Evolutionary conservation across 1,139 yeast genomes (phyloP).

Genomic region (Dujonia santamariae): DNA sequence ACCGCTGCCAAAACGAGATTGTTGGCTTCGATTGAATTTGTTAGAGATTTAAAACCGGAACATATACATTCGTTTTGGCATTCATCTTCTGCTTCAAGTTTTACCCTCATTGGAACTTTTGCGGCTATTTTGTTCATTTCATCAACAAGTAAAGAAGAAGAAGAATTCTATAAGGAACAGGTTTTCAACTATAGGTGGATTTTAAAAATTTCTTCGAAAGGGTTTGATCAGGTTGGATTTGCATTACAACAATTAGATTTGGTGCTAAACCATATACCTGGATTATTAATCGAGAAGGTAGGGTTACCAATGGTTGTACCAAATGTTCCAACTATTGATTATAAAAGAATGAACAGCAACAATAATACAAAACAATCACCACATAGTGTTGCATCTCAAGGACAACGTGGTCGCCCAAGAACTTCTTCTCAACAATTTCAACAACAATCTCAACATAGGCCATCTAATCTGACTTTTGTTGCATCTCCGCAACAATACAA

Average conservation of each 20-base stretch:
- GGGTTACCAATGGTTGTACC: conserved; percentile 42
- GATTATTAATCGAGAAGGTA: conserved; percentile 47
- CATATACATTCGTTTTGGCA: conserved; percentile 90
- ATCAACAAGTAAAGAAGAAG: conserved; percentile 57
- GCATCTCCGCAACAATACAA: conserved; percentile 20
- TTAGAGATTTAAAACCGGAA: conserved; percentile 70
- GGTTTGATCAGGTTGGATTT: conserved; percentile 70
- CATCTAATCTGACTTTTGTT: neutral
- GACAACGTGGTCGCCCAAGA: conserved; percentile 5
- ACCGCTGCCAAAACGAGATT: conserved; percentile 81
- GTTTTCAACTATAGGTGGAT: conserved; percentile 75
- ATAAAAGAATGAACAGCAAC: conserved; percentile 9
- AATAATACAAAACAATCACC: neutral
- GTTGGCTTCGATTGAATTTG: conserved; percentile 78
- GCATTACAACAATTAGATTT: conserved; percentile 69
- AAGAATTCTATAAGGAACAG: conserved; percentile 60
- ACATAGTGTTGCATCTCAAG: neutral
- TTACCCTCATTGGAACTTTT: conserved; percentile 81
- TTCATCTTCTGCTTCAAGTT: conserved; percentile 71
- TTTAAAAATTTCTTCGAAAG: conserved; percentile 66
- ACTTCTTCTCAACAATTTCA: conserved; percentile 1
- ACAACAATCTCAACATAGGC: neutral
- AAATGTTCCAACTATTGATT: conserved; percentile 28
- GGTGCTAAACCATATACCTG: conserved; percentile 65
- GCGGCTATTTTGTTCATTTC: conserved; percentile 75